These are phyloP conservation scores for Lachnellula suecica DNA, from an alignment of 2,329 filamentous ascomycete genomes.

Conservation along the genomic window DNA sequence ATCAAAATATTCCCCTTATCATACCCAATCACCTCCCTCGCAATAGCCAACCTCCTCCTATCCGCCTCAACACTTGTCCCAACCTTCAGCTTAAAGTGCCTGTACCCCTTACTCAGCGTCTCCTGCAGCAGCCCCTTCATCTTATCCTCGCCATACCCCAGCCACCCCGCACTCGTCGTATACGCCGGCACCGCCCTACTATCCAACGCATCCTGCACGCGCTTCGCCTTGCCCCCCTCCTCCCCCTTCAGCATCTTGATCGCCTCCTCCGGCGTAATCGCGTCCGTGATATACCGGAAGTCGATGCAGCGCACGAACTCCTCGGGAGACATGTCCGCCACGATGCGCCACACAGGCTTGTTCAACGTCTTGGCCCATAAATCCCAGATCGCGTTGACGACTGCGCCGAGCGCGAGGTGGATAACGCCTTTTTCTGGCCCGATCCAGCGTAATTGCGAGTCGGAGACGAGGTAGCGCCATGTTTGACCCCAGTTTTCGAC, in stretches of 20 bases:
- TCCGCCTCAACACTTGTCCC: constrained; percentile 73
- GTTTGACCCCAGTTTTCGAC: constrained; percentile 82
- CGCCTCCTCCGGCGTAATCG: constrained; percentile 84
- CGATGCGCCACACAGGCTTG: constrained; percentile 89
- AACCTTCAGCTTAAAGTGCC: constrained; percentile 90
- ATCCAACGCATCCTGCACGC: constrained; percentile 71
- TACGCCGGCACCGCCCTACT: constrained; percentile 83
- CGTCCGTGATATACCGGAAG: constrained; percentile 92
- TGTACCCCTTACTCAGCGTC: constrained; percentile 75
- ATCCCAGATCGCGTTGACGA: constrained; percentile 92
- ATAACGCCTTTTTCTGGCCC: constrained; percentile 93
- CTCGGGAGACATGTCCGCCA: constrained; percentile 86
- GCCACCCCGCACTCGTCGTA: constrained; percentile 86
- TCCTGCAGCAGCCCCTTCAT: constrained; percentile 74
- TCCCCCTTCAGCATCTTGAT: constrained; percentile 66
- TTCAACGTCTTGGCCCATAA: constrained; percentile 86
- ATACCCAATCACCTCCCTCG: constrained; percentile 77
- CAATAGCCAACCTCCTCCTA: constrained; percentile 67
- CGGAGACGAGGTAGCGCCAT: constrained; percentile 88
- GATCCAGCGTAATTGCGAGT: constrained; percentile 90
- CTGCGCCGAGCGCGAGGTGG: constrained; percentile 83
- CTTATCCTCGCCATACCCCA: constrained; percentile 88
- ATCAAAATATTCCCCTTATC: constrained; percentile 74
- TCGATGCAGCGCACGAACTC: constrained; percentile 87
- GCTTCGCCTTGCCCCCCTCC: constrained; percentile 66